Evolutionary conservation across 2,329 filamentous ascomycete genomes (phyloP), one percentile per base, ranked within the genome.

Genomic region (Penicillium polonicum): DNA sequence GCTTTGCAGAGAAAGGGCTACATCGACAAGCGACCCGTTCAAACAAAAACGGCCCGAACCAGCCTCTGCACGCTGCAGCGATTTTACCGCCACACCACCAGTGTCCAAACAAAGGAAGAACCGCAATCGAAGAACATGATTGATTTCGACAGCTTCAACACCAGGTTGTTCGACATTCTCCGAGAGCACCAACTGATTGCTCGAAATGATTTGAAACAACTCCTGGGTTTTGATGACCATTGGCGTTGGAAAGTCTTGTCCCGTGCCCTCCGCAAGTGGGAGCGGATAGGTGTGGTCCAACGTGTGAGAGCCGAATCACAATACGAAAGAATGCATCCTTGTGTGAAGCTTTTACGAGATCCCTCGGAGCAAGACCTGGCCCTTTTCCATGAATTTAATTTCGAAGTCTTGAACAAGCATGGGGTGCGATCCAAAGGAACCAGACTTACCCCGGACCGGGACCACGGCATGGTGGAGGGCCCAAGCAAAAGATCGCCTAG

Each of bases 1-100:
- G 71, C 75, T 3, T 74, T 88, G 39, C 77, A 79, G 6, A 70
- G 76, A 36, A 85, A 83, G 62, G 85, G 85, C 0, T 87, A 88
- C 67, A 87, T 88, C 53, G 77, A 80, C 41, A 88, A 88, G 65
- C 75, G 76, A 52, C 68, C 73, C 9, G 76, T 83, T 19, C 75
- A 82, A 31, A 73, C 76, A 23, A 78, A 77, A 57, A 78, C 79
- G 4, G 71, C 77, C 6, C 79, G 80, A 45, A 87, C 85, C 0
- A 87, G 83, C 68, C 70, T 85, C 7, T 82, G 84, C 29, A 81
- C 77, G 2, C 74, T 86, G 57, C 79, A 77, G 57, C 80, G 77
- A 64, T 86, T 82, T 62, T 66, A 72, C 25, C 58, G 68, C 41
- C 29, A 58, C 33, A 39, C 44, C 2, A 46, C 52, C 19, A 59